These are phyloP conservation scores for Phaffia tasmanica DNA, from an alignment of 768 basidiomycete genomes.

Conservation along the genomic window DNA sequence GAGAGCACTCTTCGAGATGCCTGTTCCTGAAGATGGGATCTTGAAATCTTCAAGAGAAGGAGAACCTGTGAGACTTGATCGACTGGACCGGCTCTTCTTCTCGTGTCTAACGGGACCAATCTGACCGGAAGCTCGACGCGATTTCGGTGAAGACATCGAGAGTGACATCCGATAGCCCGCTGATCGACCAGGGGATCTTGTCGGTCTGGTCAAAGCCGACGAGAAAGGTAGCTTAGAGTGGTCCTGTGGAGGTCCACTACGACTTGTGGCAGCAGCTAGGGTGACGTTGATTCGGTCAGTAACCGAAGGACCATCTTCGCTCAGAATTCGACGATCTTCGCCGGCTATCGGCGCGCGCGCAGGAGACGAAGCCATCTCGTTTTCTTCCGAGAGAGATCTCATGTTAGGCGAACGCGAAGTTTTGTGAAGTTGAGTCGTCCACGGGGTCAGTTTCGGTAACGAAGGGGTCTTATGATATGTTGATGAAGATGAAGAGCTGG, in stretches of 20 bases:
- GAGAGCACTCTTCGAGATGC: background rate
- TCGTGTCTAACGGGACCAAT: constrained; percentile 6
- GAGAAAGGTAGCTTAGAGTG: no score
- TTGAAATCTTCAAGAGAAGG: background rate
- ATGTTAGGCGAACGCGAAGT: background rate
- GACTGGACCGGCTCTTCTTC: background rate
- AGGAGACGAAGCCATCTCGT: no score
- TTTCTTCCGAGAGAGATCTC: no score
- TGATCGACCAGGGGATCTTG: background rate
- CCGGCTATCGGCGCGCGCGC: no score
- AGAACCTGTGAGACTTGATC: background rate
- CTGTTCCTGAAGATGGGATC: background rate
- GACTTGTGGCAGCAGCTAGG: no score
- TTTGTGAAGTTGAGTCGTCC: background rate
- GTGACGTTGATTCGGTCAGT: no score
- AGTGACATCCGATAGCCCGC: constrained; percentile 1
- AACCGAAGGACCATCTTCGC: no score
- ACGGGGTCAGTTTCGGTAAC: constrained; percentile 10
- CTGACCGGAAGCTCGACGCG: constrained; percentile 13
- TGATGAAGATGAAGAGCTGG: background rate
- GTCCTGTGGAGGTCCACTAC: no score
- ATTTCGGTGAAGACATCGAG: constrained; percentile 1
- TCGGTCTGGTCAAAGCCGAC: no score
- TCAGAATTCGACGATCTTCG: no score
- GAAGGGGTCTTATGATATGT: constrained; percentile 8